Evolutionary conservation across 2,329 filamentous ascomycete genomes (phyloP).

Genomic region (Claviceps cyperi): DNA sequence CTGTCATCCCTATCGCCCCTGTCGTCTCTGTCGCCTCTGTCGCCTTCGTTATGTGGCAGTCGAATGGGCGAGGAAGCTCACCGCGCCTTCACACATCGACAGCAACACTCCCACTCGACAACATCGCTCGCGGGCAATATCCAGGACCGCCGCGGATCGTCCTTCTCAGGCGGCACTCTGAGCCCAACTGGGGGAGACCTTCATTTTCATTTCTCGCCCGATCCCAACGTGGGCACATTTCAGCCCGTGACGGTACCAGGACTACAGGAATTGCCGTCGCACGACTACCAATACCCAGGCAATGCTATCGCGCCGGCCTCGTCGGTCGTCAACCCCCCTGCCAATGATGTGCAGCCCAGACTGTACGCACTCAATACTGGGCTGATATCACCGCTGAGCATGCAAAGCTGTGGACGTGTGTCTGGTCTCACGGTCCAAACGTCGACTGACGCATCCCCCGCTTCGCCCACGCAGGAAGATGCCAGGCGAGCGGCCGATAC

Average conservation of each 20-base stretch:
- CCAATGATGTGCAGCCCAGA: conserved; percentile 28
- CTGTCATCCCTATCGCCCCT: no score
- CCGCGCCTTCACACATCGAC: conserved; percentile 18
- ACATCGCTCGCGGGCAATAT: conserved; percentile 19
- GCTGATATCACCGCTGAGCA: conserved; percentile 23
- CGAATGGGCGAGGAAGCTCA: conserved; percentile 58
- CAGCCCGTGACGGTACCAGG: conserved; percentile 22
- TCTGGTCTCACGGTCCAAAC: conserved; percentile 18
- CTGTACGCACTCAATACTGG: conserved; percentile 30
- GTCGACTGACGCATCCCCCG: conserved; percentile 39
- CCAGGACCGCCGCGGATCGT: conserved; percentile 29
- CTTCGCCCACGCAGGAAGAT: conserved; percentile 69
- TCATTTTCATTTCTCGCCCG: conserved; percentile 53
- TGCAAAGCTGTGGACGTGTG: conserved; percentile 21
- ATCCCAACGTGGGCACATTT: conserved; percentile 55
- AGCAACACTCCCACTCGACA: conserved; percentile 20
- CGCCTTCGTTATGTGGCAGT: conserved; percentile 46
- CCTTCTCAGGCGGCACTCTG: conserved; percentile 56
- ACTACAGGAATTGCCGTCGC: conserved; percentile 19
- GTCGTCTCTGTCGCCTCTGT: no score
- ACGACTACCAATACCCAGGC: conserved; percentile 55
- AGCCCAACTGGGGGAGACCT: conserved; percentile 59
- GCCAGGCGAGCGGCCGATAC: conserved; percentile 69
- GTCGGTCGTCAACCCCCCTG: conserved; percentile 37
- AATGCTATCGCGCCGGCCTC: conserved; percentile 38